A percentile compares a stretch with the other conserved stretches of the same genome.
Conservation (phyloP, 1,139 yeast genomes). For the Hansenula sp. region DNA sequence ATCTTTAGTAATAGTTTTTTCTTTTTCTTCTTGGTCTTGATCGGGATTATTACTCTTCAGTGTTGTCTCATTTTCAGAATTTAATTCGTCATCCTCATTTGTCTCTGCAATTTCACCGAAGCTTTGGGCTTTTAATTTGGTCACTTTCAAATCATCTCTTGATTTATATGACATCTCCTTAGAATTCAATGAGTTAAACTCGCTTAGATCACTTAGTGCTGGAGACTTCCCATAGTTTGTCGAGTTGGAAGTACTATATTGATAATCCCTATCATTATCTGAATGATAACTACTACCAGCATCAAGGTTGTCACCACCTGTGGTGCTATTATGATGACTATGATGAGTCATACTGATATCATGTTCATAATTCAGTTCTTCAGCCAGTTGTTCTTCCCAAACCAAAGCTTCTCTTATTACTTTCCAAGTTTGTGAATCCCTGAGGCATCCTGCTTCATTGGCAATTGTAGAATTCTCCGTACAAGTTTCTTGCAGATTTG, state of each 20-base stretch:
- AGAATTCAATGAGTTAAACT: conserved; percentile 16
- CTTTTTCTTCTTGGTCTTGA: conserved; percentile 21
- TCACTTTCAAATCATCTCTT: conserved; percentile 7
- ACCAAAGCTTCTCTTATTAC: conserved; percentile 54
- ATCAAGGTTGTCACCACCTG: not conserved
- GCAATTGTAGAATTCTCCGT: conserved; percentile 56
- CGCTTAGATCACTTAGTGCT: conserved; percentile 22
- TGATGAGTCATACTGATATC: not conserved
- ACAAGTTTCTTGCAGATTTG: conserved; percentile 22
- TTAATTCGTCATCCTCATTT: conserved; percentile 11
- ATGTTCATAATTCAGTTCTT: conserved; percentile 11
- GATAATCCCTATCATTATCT: conserved; percentile 12
- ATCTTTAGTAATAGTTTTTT: conserved; percentile 28
- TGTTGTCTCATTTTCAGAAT: conserved; percentile 7
- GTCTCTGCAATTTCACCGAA: conserved; percentile 16
- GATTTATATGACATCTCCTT: conserved; percentile 5
- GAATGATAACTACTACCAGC: conserved; percentile 4
- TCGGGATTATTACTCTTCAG: too few relatives aligned
- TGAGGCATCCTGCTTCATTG: conserved; percentile 42
- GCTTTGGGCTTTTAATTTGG: conserved; percentile 3
- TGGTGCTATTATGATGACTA: not conserved
- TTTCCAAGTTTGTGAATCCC: conserved; percentile 71
- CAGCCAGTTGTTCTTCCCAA: conserved; percentile 33
- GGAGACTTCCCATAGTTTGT: conserved; percentile 23
- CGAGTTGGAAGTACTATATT: conserved; percentile 23